Base-by-base conservation (phyloP, 108 stramenopile genomes). In the Schizochytrium sp. region DNA sequence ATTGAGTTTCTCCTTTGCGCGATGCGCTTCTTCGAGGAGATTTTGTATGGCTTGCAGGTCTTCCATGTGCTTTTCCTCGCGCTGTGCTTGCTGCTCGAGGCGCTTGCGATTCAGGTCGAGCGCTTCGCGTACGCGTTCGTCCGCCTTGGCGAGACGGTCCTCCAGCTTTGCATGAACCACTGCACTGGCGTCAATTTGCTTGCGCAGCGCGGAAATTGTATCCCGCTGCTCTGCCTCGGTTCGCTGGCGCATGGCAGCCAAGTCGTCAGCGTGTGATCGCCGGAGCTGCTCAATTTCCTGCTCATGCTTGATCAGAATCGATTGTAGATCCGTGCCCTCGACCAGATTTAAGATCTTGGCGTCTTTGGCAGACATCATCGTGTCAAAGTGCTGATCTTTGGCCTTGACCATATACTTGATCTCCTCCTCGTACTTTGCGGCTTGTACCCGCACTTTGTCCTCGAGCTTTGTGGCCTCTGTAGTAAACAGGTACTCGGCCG, bases 331-430 rank as follows among this genome's bases (percentile, higher is more conserved):
- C 1, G 76, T 53, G n/a, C 76, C 76, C 76, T 83, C 76, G 3
- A 83, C 4, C 18, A 83, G 76, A 45, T 83, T 83, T 6, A 83
- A 6, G 23, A 83, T 83, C 23, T 83, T 83, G 48, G 76, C 76
- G 51, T 83, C 76, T 45, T 83, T 83, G 19, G 76, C 76, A 0
- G 51, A 8, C 76, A 83, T 83, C 76, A 83, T 83, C 16, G 76
- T 53, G 28, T 83, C 76, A 83, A 83, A 83, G 76, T 83, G 76
- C 51, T 83, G 76, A 53, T 83, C 76, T 53, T 83, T 83, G 48
- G 76, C 76, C 28, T 83, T 83, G 76, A 83, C 28, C 14, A 83
- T 83, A 4, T 83, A 83, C 51, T 83, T 83, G 51, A 83, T 83
- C 76, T 83, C 76, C 23, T 83, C 76, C 51, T 83, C 76, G 76